These are phyloP conservation scores for Suhomyces wounanorum DNA, from an alignment of 1,139 yeast genomes.

Conservation along the genomic window DNA sequence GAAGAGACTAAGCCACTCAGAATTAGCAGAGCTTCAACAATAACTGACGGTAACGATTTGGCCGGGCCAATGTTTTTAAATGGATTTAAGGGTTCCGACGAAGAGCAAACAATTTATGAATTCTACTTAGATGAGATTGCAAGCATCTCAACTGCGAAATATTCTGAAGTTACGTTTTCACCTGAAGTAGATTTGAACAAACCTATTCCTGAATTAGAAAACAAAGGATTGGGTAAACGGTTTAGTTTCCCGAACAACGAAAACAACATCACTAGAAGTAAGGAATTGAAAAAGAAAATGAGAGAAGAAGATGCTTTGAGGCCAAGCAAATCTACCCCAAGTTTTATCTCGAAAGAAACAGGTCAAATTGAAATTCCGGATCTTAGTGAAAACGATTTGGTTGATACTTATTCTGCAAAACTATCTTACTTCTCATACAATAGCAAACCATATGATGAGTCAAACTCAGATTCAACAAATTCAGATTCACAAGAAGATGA, in stretches of 20 bases:
- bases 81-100: slow-evolving; percentile 2
- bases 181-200: neutral
- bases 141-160: slow-evolving; percentile 18
- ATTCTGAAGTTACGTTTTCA: slow-evolving; percentile 16
- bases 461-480: slow-evolving; percentile 22
- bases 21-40: slow-evolving; percentile 15
- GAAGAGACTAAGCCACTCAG: slow-evolving; percentile 9
- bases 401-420: slow-evolving; percentile 25
- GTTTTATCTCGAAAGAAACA: slow-evolving; percentile 27
- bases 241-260: slow-evolving; percentile 44
- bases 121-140: slow-evolving; percentile 16
- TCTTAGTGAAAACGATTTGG: slow-evolving; percentile 24
- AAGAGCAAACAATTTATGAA: slow-evolving; percentile 15
- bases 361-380: slow-evolving; percentile 52
- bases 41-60: slow-evolving; percentile 1
- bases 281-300: slow-evolving; percentile 22
- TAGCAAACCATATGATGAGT: slow-evolving; percentile 36
- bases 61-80: neutral
- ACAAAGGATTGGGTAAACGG: slow-evolving; percentile 37
- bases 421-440: slow-evolving; percentile 25
- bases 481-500: slow-evolving; percentile 14
- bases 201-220: slow-evolving; percentile 23
- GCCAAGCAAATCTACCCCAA: slow-evolving; percentile 23
- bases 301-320: slow-evolving; percentile 12
- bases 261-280: slow-evolving; percentile 37